Evolutionary conservation across 768 basidiomycete species (phyloP).

Genomic region (Pulveroboletus sp.): DNA sequence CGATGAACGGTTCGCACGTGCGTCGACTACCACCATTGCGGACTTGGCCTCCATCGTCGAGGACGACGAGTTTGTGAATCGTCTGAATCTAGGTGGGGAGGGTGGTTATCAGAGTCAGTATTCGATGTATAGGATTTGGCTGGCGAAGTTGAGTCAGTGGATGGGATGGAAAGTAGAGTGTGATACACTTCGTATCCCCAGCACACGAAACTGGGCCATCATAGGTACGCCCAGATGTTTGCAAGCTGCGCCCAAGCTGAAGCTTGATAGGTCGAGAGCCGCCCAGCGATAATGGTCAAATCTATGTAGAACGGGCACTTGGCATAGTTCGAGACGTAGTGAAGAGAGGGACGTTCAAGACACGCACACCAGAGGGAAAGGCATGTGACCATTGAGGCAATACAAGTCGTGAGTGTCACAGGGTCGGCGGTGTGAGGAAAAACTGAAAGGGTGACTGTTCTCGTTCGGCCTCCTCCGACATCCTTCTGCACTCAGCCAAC

Average conservation of each 20-base stretch:
- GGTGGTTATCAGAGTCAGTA: slow-evolving; percentile 66
- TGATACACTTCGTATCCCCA: slow-evolving; percentile 85
- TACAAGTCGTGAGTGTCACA: slow-evolving; percentile 1
- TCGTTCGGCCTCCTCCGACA: slow-evolving; percentile 31
- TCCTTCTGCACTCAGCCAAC: slow-evolving; percentile 52
- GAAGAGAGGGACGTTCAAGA: slow-evolving; percentile 65
- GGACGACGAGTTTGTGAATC: slow-evolving; percentile 33
- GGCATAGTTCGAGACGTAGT: slow-evolving; percentile 52
- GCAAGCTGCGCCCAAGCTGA: not conserved
- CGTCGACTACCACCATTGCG: slow-evolving; percentile 29
- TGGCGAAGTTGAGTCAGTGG: slow-evolving; percentile 63
- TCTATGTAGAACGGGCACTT: slow-evolving; percentile 37
- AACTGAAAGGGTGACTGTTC: slow-evolving; percentile 24
- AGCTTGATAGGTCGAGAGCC: slow-evolving; percentile 24
- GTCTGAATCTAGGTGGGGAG: slow-evolving; percentile 58
- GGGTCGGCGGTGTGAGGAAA: slow-evolving; percentile 6
- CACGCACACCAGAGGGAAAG: slow-evolving; percentile 69
- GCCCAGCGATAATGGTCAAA: slow-evolving; percentile 11
- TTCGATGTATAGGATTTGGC: slow-evolving; percentile 81
- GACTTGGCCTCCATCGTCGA: slow-evolving; percentile 13
- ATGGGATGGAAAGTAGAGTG: slow-evolving; percentile 87
- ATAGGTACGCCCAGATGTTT: slow-evolving; percentile 52
- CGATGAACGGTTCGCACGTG: slow-evolving; percentile 59
- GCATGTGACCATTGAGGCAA: slow-evolving; percentile 25
- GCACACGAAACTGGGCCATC: slow-evolving; percentile 90